A percentile compares a stretch with the other conserved stretches of the same genome.
phyloP scores from a whole-genome alignment of 139 green algal species.

The Coelastrella sp. region DNA sequence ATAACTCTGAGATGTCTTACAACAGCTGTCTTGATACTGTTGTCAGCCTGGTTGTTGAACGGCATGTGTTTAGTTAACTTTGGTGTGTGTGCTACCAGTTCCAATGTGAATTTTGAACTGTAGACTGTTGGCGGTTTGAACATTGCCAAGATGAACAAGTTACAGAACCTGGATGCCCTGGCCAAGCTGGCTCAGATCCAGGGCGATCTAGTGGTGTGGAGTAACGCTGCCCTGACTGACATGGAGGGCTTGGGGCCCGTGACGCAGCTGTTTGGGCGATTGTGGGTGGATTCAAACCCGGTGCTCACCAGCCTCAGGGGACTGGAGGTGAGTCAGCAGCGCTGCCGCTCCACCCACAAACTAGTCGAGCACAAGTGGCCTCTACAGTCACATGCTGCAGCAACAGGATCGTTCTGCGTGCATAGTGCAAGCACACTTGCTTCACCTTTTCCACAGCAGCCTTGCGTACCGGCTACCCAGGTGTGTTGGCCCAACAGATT shows the following conservation, averaged over 20 bases:
- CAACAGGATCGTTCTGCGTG: too few relatives aligned
- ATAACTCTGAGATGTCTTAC: too few relatives aligned
- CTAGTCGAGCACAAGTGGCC: too few relatives aligned
- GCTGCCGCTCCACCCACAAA: too few relatives aligned
- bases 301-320: background rate
- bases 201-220: slow-evolving; percentile 9
- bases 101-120: background rate
- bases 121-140: slow-evolving; percentile 33
- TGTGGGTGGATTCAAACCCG: slow-evolving; percentile 34
- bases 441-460: too few relatives aligned
- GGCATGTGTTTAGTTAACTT: too few relatives aligned
- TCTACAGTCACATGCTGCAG: too few relatives aligned
- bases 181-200: background rate
- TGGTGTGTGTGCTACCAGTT: background rate
- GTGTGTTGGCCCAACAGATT: too few relatives aligned
- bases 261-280: slow-evolving; percentile 1
- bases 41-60: too few relatives aligned
- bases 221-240: slow-evolving; percentile 13
- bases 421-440: too few relatives aligned
- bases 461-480: too few relatives aligned
- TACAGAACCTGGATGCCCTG: slow-evolving; percentile 14
- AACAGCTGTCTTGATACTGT: too few relatives aligned
- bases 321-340: slow-evolving; percentile 15
- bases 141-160: slow-evolving; percentile 22
- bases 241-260: slow-evolving; percentile 17